Evolutionary conservation across 2,329 filamentous ascomycete genomes (phyloP), one percentile per base, ranked within the genome.

Genomic region (Paraphoma chrysanthemicola): DNA sequence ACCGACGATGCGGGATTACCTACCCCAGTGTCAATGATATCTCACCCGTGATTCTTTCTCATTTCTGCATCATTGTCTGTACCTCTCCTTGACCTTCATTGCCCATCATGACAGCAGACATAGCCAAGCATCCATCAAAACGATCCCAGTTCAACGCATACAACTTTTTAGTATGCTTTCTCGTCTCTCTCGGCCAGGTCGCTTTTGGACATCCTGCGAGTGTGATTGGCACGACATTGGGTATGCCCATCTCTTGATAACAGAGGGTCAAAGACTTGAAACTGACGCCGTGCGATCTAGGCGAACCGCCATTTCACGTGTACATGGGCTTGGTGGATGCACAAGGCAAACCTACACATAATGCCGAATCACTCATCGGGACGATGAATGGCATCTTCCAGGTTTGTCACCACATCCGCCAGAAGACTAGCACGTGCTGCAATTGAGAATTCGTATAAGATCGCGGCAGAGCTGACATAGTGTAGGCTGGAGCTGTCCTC

Each of bases 361-460:
- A 67, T 51, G 42, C 56, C 11, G 52, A 58, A 12, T 41, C 55
- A 10, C 56, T 68, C 30, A 68, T 68, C 17, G 65, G 63, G 10
- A 60, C 65, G 4, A 66, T 62, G n/a, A 60, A 53, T 44, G 65
- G 67, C 1, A 48, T 68, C 14, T 68, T 70, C 33, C 67, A 69
- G 52, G 62, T 60, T 48, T n/a, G 52, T 45, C 36, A 51, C 14
- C 33, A 7, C 4, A 18, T 18, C 18, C 4, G 10, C 14, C 17
- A n/a, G 23, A 23, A 23, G 23, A 23, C 23, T 23, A 23, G 23
- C 23, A 23, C 23, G 5, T 23, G 23, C 23, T 23, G 23, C 3
- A 5, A 23, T 23, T 23, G 23, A 23, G 3, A 2, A 23, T 23
- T 23, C 23, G 23, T 23, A 23, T 5, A 5, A 23, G 23, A 23